phyloP scores from a whole-genome alignment of 257 asterid genomes.

The Dorcoceras hygrometricum region DNA sequence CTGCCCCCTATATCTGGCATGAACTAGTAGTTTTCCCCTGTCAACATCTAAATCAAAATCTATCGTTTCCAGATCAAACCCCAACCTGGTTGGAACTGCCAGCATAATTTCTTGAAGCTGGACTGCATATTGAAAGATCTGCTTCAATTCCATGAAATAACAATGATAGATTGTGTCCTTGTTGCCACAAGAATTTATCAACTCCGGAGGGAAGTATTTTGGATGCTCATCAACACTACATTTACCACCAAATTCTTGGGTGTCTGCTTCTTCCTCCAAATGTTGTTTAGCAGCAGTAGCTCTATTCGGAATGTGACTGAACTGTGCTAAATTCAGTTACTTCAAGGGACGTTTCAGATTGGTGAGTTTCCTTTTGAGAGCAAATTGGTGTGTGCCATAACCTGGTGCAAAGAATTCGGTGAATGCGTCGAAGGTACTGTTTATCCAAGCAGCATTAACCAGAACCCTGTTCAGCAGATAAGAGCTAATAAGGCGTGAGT shows the following conservation, averaged over 20 bases:
- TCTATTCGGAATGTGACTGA: no score
- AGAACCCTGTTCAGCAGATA: no score
- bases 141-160: slow-evolving; percentile 49
- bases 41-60: slow-evolving; percentile 50
- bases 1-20: slow-evolving; percentile 30
- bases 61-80: slow-evolving; percentile 31
- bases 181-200: slow-evolving; percentile 36
- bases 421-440: no score
- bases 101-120: slow-evolving; percentile 47
- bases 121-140: slow-evolving; percentile 31
- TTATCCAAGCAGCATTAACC: no score
- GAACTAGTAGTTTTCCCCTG: slow-evolving; percentile 38
- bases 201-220: slow-evolving; percentile 54
- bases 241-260: slow-evolving; percentile 36
- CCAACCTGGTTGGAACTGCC: slow-evolving; percentile 49
- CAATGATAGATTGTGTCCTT: slow-evolving; percentile 32
- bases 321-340: no score
- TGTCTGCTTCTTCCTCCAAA: slow-evolving; percentile 52
- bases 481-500: not conserved
- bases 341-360: no score
- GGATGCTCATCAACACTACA: slow-evolving; percentile 35
- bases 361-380: no score
- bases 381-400: no score
- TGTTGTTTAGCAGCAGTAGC: slow-evolving; percentile 76
- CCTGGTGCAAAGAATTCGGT: no score